These are phyloP conservation scores for Candida frijolesensis DNA, from an alignment of 1,139 yeast species.

Conservation along the genomic window DNA sequence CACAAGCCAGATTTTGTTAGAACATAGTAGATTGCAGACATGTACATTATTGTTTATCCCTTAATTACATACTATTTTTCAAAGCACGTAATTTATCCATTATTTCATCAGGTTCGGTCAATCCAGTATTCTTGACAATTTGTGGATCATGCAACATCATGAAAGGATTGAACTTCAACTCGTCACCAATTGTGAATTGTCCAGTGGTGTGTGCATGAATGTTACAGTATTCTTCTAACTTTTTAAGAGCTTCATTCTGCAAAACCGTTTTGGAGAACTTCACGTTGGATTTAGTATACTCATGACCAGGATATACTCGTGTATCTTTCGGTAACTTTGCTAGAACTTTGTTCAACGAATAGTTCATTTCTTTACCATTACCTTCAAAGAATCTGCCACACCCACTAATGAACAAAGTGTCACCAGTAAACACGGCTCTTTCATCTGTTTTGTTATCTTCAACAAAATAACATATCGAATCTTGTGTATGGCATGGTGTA, in stretches of 20 bases:
- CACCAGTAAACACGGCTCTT: constrained; percentile 89
- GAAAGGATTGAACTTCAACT: constrained; percentile 82
- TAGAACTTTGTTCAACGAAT: constrained; percentile 59
- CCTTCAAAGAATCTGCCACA: constrained; percentile 98
- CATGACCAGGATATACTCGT: constrained; percentile 89
- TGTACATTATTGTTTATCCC: not conserved
- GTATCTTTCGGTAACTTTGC: constrained; percentile 69
- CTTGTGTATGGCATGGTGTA: constrained; percentile 98
- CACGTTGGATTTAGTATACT: constrained; percentile 83
- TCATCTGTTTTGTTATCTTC: constrained; percentile 63
- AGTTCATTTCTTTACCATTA: constrained; percentile 75
- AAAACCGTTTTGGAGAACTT: constrained; percentile 72
- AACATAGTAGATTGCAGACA: constrained; percentile 8
- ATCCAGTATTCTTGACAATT: constrained; percentile 48
- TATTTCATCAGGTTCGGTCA: constrained; percentile 46
- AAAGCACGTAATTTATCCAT: constrained; percentile 70
- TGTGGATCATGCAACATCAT: constrained; percentile 68
- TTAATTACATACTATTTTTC: constrained; percentile 54
- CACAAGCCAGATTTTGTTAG: constrained; percentile 42
- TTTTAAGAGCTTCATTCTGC: constrained; percentile 52
- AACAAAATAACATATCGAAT: constrained; percentile 84
- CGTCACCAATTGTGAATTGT: constrained; percentile 80
- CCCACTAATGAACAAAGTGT: constrained; percentile 90
- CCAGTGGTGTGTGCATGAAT: constrained; percentile 80
- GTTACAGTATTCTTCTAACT: constrained; percentile 52